Percentiles rank a stretch among this genome's conserved stretches.
These are phyloP conservation scores for Rhamnella rubrinervis DNA, from an alignment of 331 rosid species.

Conservation along the genomic window DNA sequence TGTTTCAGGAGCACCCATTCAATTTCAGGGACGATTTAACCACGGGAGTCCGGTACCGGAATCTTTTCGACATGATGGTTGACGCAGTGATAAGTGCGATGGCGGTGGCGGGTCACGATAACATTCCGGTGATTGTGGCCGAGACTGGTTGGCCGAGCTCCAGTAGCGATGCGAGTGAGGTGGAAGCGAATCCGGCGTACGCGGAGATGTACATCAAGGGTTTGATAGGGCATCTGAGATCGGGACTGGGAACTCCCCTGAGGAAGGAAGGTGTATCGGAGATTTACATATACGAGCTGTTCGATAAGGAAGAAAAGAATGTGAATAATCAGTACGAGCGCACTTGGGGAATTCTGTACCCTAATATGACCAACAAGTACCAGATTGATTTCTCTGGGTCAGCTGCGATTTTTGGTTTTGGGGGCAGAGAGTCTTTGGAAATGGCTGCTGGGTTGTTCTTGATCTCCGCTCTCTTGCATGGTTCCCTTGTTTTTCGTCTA, in stretches of 20 bases:
- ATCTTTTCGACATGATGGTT: conserved; percentile 82
- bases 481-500: conserved; percentile 5
- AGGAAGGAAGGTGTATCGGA: conserved; percentile 61
- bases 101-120: conserved; percentile 61
- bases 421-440: background rate
- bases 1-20: conserved; percentile 67
- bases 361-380: conserved; percentile 65
- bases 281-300: conserved; percentile 67
- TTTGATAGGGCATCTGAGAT: conserved; percentile 53
- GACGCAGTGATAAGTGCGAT: conserved; percentile 73
- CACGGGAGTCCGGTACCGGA: conserved; percentile 80
- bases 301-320: conserved; percentile 45
- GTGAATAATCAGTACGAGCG: conserved; percentile 23
- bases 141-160: conserved; percentile 94
- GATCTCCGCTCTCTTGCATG: conserved; percentile 21
- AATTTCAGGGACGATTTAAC: conserved; percentile 71
- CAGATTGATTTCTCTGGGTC: conserved; percentile 55
- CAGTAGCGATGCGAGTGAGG: conserved; percentile 41
- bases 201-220: conserved; percentile 80
- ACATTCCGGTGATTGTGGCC: conserved; percentile 60
- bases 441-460: conserved; percentile 16
- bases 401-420: background rate
- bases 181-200: conserved; percentile 62
- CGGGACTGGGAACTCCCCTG: conserved; percentile 75
- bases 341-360: conserved; percentile 74